A percentile compares a stretch with the other conserved stretches of the same genome.
Conservation (phyloP, 2,329 filamentous ascomycete species). For the Colletotrichum eleusines region DNA sequence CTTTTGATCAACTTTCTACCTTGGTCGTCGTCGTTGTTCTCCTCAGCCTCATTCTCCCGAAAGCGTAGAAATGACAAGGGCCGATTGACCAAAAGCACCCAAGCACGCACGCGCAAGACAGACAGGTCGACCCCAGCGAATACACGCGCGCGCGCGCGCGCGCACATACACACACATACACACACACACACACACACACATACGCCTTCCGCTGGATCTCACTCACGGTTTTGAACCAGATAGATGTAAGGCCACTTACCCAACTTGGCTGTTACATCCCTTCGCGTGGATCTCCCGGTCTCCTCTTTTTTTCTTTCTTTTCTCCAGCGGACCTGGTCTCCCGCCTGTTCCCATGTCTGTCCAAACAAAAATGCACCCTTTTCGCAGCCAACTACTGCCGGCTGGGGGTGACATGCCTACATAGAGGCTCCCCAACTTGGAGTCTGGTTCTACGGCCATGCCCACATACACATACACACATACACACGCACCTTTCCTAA, state of each 20-base stretch:
- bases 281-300: constrained; percentile 40
- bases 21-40: neutral
- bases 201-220: constrained; percentile 8
- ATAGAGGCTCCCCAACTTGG: constrained; percentile 1
- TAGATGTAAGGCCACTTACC: constrained; percentile 9
- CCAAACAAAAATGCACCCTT: constrained; percentile 6
- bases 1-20: neutral
- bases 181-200: neutral
- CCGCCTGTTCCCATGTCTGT: constrained; percentile 22
- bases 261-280: constrained; percentile 13
- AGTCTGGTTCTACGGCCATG: neutral
- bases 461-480: no score
- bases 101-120: neutral
- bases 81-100: neutral
- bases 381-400: constrained; percentile 6
- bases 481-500: neutral
- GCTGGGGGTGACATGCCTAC: neutral
- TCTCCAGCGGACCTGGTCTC: constrained; percentile 4
- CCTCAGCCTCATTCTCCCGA: neutral
- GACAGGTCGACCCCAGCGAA: neutral
- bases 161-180: no score
- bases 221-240: constrained; percentile 4
- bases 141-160: no score
- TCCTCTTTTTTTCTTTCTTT: constrained; percentile 35
- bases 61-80: constrained; percentile 2